phyloP scores from a whole-genome alignment of 768 basidiomycete genomes.

The Cyclocybe cylindracea region DNA sequence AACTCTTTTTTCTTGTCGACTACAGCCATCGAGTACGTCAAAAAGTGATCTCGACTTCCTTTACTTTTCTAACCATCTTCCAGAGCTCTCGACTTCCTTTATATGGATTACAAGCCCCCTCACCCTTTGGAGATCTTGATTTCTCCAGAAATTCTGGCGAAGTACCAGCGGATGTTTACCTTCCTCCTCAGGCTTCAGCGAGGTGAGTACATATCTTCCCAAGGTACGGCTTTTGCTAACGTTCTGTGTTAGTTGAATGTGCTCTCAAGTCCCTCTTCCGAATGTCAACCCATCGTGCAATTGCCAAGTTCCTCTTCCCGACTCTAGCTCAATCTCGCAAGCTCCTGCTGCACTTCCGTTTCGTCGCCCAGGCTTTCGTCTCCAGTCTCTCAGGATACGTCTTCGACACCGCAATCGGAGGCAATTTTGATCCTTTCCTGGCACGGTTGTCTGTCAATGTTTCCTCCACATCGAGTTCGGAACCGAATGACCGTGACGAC shows the following conservation, averaged over 20 bases:
- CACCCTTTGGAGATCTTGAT: conserved; percentile 75
- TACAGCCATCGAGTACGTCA: conserved; percentile 50
- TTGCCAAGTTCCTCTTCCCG: conserved; percentile 52
- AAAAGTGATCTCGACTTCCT: not conserved
- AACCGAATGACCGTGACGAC: not conserved
- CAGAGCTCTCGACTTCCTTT: conserved; percentile 87
- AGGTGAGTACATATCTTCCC: conserved; percentile 44
- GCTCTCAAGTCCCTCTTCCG: conserved; percentile 67
- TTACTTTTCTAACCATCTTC: conserved; percentile 10
- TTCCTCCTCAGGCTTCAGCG: conserved; percentile 78
- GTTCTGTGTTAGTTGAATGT: conserved; percentile 54
- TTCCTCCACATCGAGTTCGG: not conserved
- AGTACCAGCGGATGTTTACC: conserved; percentile 84
- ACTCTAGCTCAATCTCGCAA: conserved; percentile 54
- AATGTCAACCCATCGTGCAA: conserved; percentile 45
- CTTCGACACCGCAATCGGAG: conserved; percentile 79
- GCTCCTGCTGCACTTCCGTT: conserved; percentile 69
- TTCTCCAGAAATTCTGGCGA: conserved; percentile 68
- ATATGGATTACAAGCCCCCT: conserved; percentile 89
- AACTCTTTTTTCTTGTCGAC: conserved; percentile 1
- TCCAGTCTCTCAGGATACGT: conserved; percentile 68
- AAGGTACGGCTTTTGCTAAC: not conserved
- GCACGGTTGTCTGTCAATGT: conserved; percentile 26
- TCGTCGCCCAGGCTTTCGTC: conserved; percentile 72
- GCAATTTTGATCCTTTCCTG: conserved; percentile 74